Conservation (phyloP, 225 moss, liverwort and hornwort species). For the Pseudisothecium myosuroides region DNA sequence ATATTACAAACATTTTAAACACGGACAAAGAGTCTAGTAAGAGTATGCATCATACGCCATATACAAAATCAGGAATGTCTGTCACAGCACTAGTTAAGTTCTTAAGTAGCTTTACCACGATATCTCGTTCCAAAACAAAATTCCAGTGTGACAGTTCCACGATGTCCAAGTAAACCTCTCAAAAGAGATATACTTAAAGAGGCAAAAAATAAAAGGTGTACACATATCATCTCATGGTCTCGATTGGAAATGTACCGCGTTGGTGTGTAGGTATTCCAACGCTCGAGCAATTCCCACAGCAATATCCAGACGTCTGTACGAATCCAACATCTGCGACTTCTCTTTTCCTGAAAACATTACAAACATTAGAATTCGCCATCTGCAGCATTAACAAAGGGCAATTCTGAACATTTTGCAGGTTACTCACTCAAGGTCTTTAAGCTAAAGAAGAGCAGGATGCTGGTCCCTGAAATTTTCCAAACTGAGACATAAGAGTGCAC, state of each 20-base stretch:
- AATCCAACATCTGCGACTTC: conserved; percentile 3
- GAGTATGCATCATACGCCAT: too few relatives aligned
- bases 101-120: too few relatives aligned
- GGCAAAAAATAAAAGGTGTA: too few relatives aligned
- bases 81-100: too few relatives aligned
- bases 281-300: conserved; percentile 31
- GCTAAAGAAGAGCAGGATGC: neutral
- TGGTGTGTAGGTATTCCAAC: conserved; percentile 16
- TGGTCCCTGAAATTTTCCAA: neutral
- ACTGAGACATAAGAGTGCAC: neutral
- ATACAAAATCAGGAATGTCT: too few relatives aligned
- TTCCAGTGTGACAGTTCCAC: too few relatives aligned
- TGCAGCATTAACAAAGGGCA: neutral
- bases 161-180: too few relatives aligned
- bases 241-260: neutral
- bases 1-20: too few relatives aligned
- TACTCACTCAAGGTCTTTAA: neutral
- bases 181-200: too few relatives aligned
- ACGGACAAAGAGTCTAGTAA: too few relatives aligned
- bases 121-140: too few relatives aligned
- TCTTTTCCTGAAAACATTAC: neutral
- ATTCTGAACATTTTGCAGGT: neutral
- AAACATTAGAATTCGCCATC: neutral
- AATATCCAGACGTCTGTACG: conserved; percentile 28
- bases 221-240: neutral